Evolutionary conservation across 2,329 filamentous ascomycete species (phyloP).

Genomic region (Teratosphaeria epicoccoides): DNA sequence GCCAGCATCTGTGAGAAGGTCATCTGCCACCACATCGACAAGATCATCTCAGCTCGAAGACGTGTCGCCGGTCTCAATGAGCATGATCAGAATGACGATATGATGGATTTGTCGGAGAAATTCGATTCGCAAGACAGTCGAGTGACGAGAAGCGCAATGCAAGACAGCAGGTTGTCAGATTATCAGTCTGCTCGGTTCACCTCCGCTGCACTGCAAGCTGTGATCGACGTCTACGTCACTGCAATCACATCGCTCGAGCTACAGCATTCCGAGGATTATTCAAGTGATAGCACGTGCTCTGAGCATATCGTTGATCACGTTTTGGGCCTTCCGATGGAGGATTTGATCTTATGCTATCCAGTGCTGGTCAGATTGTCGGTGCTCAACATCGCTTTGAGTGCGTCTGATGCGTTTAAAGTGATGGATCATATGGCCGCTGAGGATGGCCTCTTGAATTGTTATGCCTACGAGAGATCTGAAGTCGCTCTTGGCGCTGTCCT

Average conservation of each 20-base stretch:
- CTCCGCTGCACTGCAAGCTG: neutral
- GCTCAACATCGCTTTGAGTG: conserved; percentile 16
- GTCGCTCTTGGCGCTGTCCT: conserved; percentile 58
- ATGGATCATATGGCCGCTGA: conserved; percentile 34
- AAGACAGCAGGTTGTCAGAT: conserved; percentile 37
- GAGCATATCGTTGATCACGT: conserved; percentile 14
- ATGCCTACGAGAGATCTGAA: conserved; percentile 63
- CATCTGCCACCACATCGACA: conserved; percentile 11
- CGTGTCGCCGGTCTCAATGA: conserved; percentile 12
- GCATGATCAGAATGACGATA: conserved; percentile 40
- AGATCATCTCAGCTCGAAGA: conserved; percentile 5
- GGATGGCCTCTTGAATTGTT: conserved; percentile 40
- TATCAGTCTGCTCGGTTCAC: conserved; percentile 7
- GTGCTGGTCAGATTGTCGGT: conserved; percentile 15
- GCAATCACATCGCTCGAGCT: conserved; percentile 1
- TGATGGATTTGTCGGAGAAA: conserved; percentile 57
- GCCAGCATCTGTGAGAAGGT: conserved; percentile 9
- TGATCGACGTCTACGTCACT: conserved; percentile 1
- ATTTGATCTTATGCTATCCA: conserved; percentile 16
- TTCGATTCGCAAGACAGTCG: conserved; percentile 51
- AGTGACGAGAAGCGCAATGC: conserved; percentile 27
- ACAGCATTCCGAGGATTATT: neutral
- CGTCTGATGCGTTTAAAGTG: conserved; percentile 32
- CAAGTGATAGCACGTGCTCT: conserved; percentile 4
- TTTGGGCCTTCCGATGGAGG: conserved; percentile 11